A percentile compares a stretch with the other conserved stretches of the same genome.
These are phyloP conservation scores for Aspergillus puulaauensis DNA, from an alignment of 2,329 filamentous ascomycete species.

Conservation along the genomic window DNA sequence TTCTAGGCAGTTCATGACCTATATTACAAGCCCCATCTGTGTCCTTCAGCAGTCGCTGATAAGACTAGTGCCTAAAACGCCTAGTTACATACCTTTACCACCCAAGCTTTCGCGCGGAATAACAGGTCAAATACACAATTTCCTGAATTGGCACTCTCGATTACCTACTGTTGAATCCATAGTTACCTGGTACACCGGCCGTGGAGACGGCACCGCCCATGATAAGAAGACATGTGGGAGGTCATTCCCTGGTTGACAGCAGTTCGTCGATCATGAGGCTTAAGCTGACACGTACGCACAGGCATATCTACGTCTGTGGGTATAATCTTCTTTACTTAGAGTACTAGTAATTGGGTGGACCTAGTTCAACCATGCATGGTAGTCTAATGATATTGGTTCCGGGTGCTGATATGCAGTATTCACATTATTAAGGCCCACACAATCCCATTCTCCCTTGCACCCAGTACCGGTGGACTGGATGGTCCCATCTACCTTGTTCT, in stretches of 20 bases:
- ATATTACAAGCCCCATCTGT: background rate
- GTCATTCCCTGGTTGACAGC: background rate
- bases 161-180: background rate
- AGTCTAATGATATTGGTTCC: background rate
- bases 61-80: background rate
- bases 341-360: background rate
- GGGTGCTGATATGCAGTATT: background rate
- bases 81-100: background rate
- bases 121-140: background rate
- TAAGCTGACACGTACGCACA: background rate
- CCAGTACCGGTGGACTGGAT: background rate
- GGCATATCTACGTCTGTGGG: background rate
- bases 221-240: background rate
- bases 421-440: background rate
- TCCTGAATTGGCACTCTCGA: background rate
- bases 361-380: background rate
- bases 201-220: background rate
- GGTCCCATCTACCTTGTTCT: background rate
- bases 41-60: background rate
- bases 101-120: background rate
- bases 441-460: background rate
- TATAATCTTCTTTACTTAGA: background rate
- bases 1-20: background rate
- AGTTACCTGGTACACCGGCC: background rate
- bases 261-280: slow-evolving; percentile 9